Evolutionary conservation across 352 stramenopile genomes (phyloP).

Genomic region (Globisporangium ultimum): DNA sequence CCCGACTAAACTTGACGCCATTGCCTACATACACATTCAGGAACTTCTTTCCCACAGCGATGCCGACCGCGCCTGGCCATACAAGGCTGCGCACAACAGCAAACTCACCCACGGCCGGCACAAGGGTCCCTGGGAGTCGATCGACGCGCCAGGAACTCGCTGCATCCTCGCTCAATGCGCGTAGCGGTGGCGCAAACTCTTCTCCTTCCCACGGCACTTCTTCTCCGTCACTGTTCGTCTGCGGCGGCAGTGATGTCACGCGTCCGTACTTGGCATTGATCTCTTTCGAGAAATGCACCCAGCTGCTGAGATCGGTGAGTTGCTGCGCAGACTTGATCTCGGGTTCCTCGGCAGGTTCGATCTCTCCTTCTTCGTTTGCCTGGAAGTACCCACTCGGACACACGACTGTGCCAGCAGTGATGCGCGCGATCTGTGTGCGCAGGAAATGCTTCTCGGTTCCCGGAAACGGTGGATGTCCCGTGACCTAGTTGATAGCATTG

Average conservation of each 20-base stretch:
- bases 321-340: constrained; percentile 74
- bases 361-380: constrained; percentile 64
- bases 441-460: constrained; percentile 85
- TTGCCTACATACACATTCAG: constrained; percentile 89
- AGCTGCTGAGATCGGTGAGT: constrained; percentile 64
- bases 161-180: constrained; percentile 61
- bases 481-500: constrained; percentile 15
- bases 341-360: constrained; percentile 60
- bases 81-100: constrained; percentile 70
- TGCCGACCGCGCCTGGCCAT: constrained; percentile 86
- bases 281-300: constrained; percentile 88
- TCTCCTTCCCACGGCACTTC: constrained; percentile 65
- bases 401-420: constrained; percentile 75
- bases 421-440: constrained; percentile 87
- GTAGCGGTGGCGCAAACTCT: constrained; percentile 57
- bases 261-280: constrained; percentile 84
- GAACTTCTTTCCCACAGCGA: constrained; percentile 84
- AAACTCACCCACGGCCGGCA: constrained; percentile 55
- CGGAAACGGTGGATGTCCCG: constrained; percentile 86
- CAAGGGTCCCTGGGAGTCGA: constrained; percentile 56
- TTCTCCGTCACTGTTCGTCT: constrained; percentile 71
- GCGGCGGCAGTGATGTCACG: constrained; percentile 59
- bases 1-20: constrained; percentile 65
- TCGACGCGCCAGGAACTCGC: constrained; percentile 74
- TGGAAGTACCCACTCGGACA: constrained; percentile 87